These are phyloP conservation scores for Seiridium unicorne DNA, from an alignment of 2,329 filamentous ascomycete genomes.

Conservation along the genomic window DNA sequence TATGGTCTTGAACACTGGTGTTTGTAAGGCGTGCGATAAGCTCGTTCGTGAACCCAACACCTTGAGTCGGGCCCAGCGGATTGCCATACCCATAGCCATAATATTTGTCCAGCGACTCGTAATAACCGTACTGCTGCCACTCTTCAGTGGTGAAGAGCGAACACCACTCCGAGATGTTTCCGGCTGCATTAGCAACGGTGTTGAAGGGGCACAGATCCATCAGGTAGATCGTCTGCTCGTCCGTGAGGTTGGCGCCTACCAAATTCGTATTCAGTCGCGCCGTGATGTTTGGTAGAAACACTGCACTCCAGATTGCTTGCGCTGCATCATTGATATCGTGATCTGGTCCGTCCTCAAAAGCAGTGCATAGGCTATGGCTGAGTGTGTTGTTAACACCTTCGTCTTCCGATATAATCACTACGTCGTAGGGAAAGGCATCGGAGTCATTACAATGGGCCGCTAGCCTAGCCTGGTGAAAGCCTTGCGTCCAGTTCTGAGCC, in stretches of 20 bases:
- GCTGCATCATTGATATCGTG: conserved; percentile 47
- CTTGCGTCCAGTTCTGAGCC: conserved; percentile 71
- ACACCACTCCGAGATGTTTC: conserved; percentile 71
- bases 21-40: conserved; percentile 76
- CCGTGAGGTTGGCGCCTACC: conserved; percentile 62
- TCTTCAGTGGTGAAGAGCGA: conserved; percentile 69
- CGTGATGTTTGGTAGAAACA: conserved; percentile 68
- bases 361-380: conserved; percentile 68
- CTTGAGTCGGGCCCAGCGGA: conserved; percentile 77
- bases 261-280: conserved; percentile 68
- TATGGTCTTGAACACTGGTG: conserved; percentile 66
- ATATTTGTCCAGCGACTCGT: conserved; percentile 76
- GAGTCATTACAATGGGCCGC: conserved; percentile 31
- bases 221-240: conserved; percentile 62
- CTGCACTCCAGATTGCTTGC: conserved; percentile 55
- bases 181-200: conserved; percentile 62
- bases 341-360: conserved; percentile 61
- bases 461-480: conserved; percentile 59
- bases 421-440: conserved; percentile 48
- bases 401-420: conserved; percentile 69
- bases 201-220: conserved; percentile 91
- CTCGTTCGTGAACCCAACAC: conserved; percentile 85
- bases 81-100: conserved; percentile 79
- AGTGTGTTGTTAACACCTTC: conserved; percentile 75
- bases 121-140: conserved; percentile 80